A percentile compares a stretch with the other conserved stretches of the same genome.
phyloP scores from a whole-genome alignment of 202 grass and related monocot species.

The Miscanthus sacchariflorus region DNA sequence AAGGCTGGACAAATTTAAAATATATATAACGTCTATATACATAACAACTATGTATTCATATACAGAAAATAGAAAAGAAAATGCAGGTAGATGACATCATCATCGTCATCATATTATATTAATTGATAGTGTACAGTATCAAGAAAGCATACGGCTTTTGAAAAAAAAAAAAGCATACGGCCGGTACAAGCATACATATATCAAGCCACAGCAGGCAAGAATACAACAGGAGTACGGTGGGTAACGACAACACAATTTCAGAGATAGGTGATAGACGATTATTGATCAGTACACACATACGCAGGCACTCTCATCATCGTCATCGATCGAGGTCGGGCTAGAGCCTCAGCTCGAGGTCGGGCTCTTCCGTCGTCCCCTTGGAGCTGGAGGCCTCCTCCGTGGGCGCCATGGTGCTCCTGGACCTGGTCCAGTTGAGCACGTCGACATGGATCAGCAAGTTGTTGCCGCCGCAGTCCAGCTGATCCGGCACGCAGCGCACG shows the following conservation, averaged over 20 bases:
- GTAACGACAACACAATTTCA: not conserved
- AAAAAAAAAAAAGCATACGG: too few relatives aligned
- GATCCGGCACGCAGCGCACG: too few relatives aligned
- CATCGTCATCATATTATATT: too few relatives aligned
- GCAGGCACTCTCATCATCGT: not conserved
- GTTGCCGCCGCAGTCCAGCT: not conserved
- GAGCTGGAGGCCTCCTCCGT: not conserved
- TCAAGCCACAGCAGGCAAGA: not conserved
- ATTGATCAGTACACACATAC: not conserved
- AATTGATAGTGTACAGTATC: too few relatives aligned
- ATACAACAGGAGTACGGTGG: not conserved
- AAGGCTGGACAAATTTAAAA: too few relatives aligned
- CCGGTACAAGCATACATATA: too few relatives aligned
- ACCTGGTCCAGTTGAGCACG: not conserved
- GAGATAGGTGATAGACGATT: not conserved
- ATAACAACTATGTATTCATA: too few relatives aligned
- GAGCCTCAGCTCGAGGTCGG: constrained; percentile 22
- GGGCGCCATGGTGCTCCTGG: too few relatives aligned
- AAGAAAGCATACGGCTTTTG: too few relatives aligned
- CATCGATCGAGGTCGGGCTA: not conserved
- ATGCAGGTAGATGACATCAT: too few relatives aligned
- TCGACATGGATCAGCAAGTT: not conserved
- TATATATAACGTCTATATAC: too few relatives aligned
- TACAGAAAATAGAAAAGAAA: too few relatives aligned
- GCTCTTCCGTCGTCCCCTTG: not conserved